These are phyloP conservation scores for Tympanopsis confertula DNA, from an alignment of 2,329 filamentous ascomycete species.

Conservation along the genomic window DNA sequence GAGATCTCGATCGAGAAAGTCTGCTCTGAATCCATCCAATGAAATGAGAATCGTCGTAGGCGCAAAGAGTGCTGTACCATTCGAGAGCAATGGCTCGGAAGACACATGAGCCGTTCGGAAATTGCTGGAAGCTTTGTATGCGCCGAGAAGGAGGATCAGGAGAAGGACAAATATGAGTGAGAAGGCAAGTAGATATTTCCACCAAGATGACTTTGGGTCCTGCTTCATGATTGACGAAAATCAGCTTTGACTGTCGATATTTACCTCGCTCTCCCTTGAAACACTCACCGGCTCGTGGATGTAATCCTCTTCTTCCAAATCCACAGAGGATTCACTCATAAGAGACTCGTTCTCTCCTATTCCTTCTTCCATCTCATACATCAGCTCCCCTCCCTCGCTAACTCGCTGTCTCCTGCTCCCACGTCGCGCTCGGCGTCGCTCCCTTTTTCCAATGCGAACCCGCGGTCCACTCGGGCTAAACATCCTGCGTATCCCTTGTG, in stretches of 20 bases:
- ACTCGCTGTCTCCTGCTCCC: constrained; percentile 2
- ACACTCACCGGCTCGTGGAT: constrained; percentile 6
- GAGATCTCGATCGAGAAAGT: constrained; percentile 55
- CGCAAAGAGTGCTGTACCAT: constrained; percentile 57
- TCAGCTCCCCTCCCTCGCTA: constrained; percentile 37
- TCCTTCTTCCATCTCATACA: constrained; percentile 60
- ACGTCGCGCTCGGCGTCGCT: constrained; percentile 6
- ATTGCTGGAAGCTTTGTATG: constrained; percentile 9
- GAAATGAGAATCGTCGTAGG: constrained; percentile 64
- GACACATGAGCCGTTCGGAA: constrained; percentile 14
- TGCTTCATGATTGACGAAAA: too few relatives aligned
- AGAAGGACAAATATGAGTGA: not conserved
- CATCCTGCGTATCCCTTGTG: constrained; percentile 6
- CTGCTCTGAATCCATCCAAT: constrained; percentile 62
- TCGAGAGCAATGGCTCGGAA: constrained; percentile 22
- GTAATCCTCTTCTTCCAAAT: constrained; percentile 15
- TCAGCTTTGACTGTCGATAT: too few relatives aligned
- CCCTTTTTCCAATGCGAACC: not conserved
- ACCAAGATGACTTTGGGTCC: not conserved
- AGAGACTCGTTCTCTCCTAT: constrained; percentile 26
- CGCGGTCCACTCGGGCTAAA: not conserved
- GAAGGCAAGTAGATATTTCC: not conserved
- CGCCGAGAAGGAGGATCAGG: not conserved
- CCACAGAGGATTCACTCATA: constrained; percentile 16
- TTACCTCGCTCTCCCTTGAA: too few relatives aligned